Evolutionary conservation across 2,329 filamentous ascomycete species (phyloP), one percentile per base, ranked within the genome.

Genomic region (Ophiostoma triangulosporum): DNA sequence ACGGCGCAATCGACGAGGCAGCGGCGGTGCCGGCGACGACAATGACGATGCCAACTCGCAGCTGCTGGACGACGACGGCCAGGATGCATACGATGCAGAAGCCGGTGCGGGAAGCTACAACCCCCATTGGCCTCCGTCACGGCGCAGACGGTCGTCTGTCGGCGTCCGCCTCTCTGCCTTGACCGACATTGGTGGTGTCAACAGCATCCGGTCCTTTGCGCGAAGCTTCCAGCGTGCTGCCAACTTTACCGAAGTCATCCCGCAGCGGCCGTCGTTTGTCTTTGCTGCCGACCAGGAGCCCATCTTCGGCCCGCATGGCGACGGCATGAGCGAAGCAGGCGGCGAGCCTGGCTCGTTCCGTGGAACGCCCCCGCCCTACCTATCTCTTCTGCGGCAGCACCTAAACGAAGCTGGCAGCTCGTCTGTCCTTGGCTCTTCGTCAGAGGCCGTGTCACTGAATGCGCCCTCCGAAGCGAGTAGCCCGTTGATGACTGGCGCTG

Each of bases 191-290:
- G 93, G 91, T 59, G 91, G 91, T 50, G 84, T 90, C 57, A 97
- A 97, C 72, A 94, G 87, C 67, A 86, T 97, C 62, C 84, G 93
- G 63, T 95, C 90, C 63, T 97, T 97, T 65, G 87, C 90, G 45
- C 80, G 86, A 57, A 95, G 88, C 61, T 95, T 89, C 86, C 88
- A 91, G 68, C 83, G 91, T 65, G 91, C 91, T 35, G 88, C 89
- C 26, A 84, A 78, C 54, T 97, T 97, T 67, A 78, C 81, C 58
- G 90, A 96, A 66, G 87, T 95, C 60, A 83, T 93, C 32, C 88
- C 88, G 5, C 83, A 86, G 53, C 80, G 83, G 15, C 81, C 83
- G 14, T 84, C 86, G 32, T 88, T 95, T 64, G 73, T 87, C 52
- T 77, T 81, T 57, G 75, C 76, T 2, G 73, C 78, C 40, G 78